Conservation (phyloP, 306 rosid genomes). For the Corylus avellana region DNA sequence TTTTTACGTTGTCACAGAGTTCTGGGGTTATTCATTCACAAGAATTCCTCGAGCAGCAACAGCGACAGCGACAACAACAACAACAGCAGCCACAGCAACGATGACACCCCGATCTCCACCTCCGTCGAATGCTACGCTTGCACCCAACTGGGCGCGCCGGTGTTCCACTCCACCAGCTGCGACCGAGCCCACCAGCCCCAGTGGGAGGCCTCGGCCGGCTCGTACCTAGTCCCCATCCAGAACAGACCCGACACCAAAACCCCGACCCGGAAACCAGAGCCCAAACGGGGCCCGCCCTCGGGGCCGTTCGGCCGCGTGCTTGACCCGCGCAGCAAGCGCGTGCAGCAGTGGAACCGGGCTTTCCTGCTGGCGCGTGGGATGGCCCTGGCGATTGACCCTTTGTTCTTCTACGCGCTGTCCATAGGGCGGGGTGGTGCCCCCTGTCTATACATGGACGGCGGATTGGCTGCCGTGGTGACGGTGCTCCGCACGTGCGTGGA, state of each 20-base stretch:
- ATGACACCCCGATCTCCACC: conserved; percentile 26
- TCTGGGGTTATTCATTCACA: not conserved
- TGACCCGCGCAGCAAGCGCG: conserved; percentile 87
- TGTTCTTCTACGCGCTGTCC: conserved; percentile 88
- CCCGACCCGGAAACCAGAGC: not conserved
- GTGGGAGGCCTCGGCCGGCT: conserved; percentile 95
- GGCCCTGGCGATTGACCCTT: conserved; percentile 86
- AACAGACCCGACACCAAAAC: conserved; percentile 38
- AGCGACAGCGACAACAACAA: conserved; percentile 9
- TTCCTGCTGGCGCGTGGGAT: conserved; percentile 79
- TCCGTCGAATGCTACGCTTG: conserved; percentile 87
- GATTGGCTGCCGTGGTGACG: conserved; percentile 71
- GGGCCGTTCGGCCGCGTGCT: conserved; percentile 59
- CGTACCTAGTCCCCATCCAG: conserved; percentile 71
- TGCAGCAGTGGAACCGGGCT: conserved; percentile 82
- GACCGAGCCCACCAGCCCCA: conserved; percentile 66
- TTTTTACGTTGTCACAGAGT: not conserved
- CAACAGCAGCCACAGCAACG: conserved; percentile 2
- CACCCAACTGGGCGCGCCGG: conserved; percentile 83
- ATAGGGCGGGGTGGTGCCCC: conserved; percentile 83
- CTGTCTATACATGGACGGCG: conserved; percentile 93
- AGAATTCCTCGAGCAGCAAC: conserved; percentile 4
- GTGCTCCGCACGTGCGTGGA: conserved; percentile 68
- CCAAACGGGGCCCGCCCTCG: not conserved
- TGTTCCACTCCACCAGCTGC: conserved; percentile 91